These are phyloP conservation scores for Phytophthora colocasiae DNA, from an alignment of 352 stramenopile species.

Conservation along the genomic window DNA sequence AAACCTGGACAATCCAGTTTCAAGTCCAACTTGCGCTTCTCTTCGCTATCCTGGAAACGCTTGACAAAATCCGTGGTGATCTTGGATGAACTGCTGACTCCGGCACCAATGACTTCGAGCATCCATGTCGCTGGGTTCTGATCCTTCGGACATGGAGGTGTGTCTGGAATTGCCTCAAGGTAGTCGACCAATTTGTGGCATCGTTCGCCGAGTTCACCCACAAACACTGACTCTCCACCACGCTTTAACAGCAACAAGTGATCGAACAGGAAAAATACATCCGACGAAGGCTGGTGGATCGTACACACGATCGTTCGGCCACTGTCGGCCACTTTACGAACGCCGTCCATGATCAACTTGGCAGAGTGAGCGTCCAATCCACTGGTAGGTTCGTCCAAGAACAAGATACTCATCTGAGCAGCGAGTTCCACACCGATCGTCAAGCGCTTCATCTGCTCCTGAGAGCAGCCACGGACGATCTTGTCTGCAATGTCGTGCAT, in stretches of 20 bases:
- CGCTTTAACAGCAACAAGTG: constrained; percentile 73
- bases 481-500: constrained; percentile 47
- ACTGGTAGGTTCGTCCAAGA: constrained; percentile 76
- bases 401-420: constrained; percentile 81
- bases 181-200: constrained; percentile 49
- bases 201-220: constrained; percentile 51
- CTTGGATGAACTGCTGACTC: constrained; percentile 23
- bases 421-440: constrained; percentile 72
- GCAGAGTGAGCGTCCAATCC: constrained; percentile 85
- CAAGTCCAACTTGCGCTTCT: constrained; percentile 23
- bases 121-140: constrained; percentile 67
- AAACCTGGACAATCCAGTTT: constrained; percentile 32
- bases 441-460: constrained; percentile 57
- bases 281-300: constrained; percentile 90
- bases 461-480: constrained; percentile 38
- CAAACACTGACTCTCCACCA: constrained; percentile 54
- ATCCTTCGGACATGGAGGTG: constrained; percentile 31
- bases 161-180: constrained; percentile 43
- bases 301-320: constrained; percentile 85
- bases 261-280: constrained; percentile 91
- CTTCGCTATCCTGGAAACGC: constrained; percentile 42
- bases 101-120: constrained; percentile 45
- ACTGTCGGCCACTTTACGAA: constrained; percentile 76
- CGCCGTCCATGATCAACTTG: constrained; percentile 76
- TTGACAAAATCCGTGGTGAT: constrained; percentile 47